Evolutionary conservation across 2,329 filamentous ascomycete genomes (phyloP), one percentile per base, ranked within the genome.

Genomic region (Cytospora leucostoma): DNA sequence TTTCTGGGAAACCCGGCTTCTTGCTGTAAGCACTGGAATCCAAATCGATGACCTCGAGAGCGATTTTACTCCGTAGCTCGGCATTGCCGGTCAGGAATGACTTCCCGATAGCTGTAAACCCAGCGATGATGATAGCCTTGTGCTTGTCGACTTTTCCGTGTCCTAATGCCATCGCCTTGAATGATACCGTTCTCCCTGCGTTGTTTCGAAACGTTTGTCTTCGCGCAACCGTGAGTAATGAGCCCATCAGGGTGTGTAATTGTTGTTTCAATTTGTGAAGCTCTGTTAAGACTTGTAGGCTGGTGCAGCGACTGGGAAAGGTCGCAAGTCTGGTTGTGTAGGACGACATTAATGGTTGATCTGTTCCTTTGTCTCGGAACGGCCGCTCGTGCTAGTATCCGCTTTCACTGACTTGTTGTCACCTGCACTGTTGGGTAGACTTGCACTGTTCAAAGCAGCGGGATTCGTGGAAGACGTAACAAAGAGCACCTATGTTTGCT

Each of bases 1-100:
- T 65, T 10, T 51, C 44, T 17, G 63, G 63, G 13, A 63, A 65
- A 1, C 37, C 40, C 11, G 58, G 58, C 17, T 53, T 54, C 15
- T 56, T 54, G 51, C 59, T 62, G 44, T 63, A 65, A 0, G 38
- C 32, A 51, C 63, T 63, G 21, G 63, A 65, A 56, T 65, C 63
- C 13, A 65, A 10, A 17, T 65, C 63, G 12, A 62, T 11, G 0
- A 65, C 40, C 15, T 63, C 40, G 15, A 56, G 27, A 1, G 13
- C 13, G 10, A 7, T 19, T 2, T 15, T 19, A 11, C 32, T 11
- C 10, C 17, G 12, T 15, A 38, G 7, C 7, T 33, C 3, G 51
- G 33, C 11, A 21, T 63, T 38, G 19, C 27, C 44, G 19, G 54
- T 53, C 4, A 56, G 58, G 13, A 50, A 58, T 10, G 59, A 59